Percentiles rank a stretch among this genome's conserved stretches.
Conservation (phyloP, 148 eudicot genomes). For the Tetragonia tetragonoides region DNA sequence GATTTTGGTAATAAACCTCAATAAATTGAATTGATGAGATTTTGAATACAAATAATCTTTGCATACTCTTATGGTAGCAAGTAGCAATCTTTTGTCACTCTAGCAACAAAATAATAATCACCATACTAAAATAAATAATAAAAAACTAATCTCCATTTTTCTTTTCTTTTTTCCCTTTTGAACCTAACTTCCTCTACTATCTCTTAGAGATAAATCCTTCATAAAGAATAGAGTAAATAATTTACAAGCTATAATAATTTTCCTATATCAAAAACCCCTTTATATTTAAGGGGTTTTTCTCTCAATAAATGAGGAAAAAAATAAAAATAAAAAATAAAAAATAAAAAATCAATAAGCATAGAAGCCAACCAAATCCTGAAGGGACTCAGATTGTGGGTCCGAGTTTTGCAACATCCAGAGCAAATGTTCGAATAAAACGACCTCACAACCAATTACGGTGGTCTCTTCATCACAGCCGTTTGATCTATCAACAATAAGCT, state of each 20-base stretch:
- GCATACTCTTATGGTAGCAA: no score
- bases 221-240: not conserved
- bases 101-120: no score
- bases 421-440: slow-evolving; percentile 38
- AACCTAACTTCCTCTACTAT: not conserved
- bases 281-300: not conserved
- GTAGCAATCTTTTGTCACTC: no score
- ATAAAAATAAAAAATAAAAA: no score
- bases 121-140: no score
- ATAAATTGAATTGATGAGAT: no score
- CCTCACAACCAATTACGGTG: slow-evolving; percentile 32
- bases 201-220: slow-evolving; percentile 1
- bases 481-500: slow-evolving; percentile 23
- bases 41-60: no score
- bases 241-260: slow-evolving; percentile 22
- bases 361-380: slow-evolving; percentile 33
- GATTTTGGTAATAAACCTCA: no score
- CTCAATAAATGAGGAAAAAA: not conserved
- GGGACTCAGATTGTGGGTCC: slow-evolving; percentile 23
- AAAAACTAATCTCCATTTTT: not conserved
- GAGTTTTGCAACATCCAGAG: slow-evolving; percentile 35
- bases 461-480: slow-evolving; percentile 26
- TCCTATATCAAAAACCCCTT: not conserved
- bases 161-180: no score
- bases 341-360: slow-evolving; percentile 27